phyloP scores from a whole-genome alignment of 257 asterid species.

The Fraxinus pennsylvanica region DNA sequence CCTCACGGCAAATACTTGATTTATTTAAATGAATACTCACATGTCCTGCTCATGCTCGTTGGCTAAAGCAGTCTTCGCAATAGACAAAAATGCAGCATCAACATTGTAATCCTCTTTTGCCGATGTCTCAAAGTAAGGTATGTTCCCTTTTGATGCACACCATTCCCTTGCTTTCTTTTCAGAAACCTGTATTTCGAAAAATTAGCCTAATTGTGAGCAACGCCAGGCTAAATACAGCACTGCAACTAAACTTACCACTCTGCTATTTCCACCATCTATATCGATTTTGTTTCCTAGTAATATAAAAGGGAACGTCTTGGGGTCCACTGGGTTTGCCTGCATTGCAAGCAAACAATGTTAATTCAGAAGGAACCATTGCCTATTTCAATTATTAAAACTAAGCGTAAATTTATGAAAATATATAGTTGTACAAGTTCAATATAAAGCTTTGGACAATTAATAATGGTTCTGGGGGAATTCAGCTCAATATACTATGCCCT shows the following conservation, averaged over 20 bases:
- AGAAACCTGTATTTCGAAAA: slow-evolving; percentile 61
- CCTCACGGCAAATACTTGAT: not conserved
- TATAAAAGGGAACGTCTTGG: slow-evolving; percentile 88
- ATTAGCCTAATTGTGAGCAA: slow-evolving; percentile 19
- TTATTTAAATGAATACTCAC: slow-evolving; percentile 46
- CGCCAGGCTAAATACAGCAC: not conserved
- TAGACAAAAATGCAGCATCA: slow-evolving; percentile 82
- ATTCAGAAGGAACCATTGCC: not conserved
- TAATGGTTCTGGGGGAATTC: no score
- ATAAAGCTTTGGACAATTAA: no score
- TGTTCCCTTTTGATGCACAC: slow-evolving; percentile 96
- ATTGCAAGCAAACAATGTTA: slow-evolving; percentile 32
- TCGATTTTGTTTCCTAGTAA: slow-evolving; percentile 96
- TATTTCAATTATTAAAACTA: no score
- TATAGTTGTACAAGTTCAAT: no score
- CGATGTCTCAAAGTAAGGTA: slow-evolving; percentile 98
- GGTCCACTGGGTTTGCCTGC: slow-evolving; percentile 95
- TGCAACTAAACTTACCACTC: slow-evolving; percentile 69
- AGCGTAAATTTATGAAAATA: no score
- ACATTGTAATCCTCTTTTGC: slow-evolving; percentile 97
- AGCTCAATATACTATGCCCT: no score
- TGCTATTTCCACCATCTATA: slow-evolving; percentile 96
- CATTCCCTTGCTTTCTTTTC: slow-evolving; percentile 96
- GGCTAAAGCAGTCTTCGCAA: slow-evolving; percentile 95
- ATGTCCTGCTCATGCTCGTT: slow-evolving; percentile 93